Base-by-base conservation (phyloP, 768 basidiomycete species). In the Lanmaoa rubissima region DNA sequence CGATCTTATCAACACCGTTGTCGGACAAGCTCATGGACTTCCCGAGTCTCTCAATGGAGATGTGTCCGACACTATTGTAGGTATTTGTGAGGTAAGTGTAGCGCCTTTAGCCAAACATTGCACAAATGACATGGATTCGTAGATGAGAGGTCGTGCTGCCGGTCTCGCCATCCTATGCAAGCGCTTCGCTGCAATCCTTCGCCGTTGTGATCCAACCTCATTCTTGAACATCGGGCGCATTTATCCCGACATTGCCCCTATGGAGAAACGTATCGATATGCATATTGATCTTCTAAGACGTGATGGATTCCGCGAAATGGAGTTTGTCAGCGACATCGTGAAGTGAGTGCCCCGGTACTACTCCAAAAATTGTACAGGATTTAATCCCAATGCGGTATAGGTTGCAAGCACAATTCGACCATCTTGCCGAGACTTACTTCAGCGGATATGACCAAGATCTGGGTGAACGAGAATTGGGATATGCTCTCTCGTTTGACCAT, bases 291-390 rank as follows among this genome's bases (percentile, higher is more conserved):
- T 90, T 26, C 75, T 98, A 4, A 80, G 89, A 42, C 80, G 86
- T 45, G 93, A 98, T 63, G 95, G 94, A 70, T 95, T 99, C 76
- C 82, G 88, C 24, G 95, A 94, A 72, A 82, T 88, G 75, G 96
- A 98, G 66, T 98, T 95, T 71, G 92, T 92, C 19, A 87, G 81
- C 63, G 97, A 98, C 67, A 78, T 98, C 42, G 78, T 82, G 61
- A 94, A 90, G 95, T 95, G 65, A 55, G 88, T 76, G 14, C 13
- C 17, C 19, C n/a, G n/a, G 6, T 28, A 28, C 21, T 26, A n/a
- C 28, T 40, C 31, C 1, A 16, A 14, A 50, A 24, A 4, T 43
- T 21, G 16, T 19, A 41, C 19, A 5, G 2, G 11, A 31, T n/a
- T 43, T 21, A 34, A 53, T 38, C n/a, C 8, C 17, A 4, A 42